phyloP scores from a whole-genome alignment of 129 eudicot genomes.

The Flaveria bidentis region DNA sequence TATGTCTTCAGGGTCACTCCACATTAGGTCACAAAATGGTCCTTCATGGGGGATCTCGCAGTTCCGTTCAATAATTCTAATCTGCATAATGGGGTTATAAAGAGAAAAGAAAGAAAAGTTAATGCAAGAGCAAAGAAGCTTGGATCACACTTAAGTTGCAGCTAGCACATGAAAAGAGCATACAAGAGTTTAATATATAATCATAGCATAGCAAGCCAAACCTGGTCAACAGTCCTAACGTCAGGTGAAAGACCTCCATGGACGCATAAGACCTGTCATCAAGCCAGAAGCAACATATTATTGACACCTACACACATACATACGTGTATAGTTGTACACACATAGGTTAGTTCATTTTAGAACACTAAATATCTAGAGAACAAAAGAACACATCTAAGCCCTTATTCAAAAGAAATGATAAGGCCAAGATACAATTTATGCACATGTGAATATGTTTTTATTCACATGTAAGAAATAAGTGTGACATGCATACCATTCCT shows the following conservation, averaged over 20 bases:
- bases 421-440: not conserved
- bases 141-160: not conserved
- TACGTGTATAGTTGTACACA: not conserved
- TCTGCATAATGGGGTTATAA: conserved; percentile 42
- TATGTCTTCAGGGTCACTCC: conserved; percentile 99
- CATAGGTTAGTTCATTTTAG: not conserved
- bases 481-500: not conserved
- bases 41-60: conserved; percentile 99
- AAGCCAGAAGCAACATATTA: conserved; percentile 8
- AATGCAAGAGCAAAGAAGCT: not conserved
- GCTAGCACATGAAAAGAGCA: conserved; percentile 16
- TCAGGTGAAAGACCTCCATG: conserved; percentile 99
- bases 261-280: conserved; percentile 80
- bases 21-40: conserved; percentile 96
- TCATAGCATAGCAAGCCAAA: conserved; percentile 33
- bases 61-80: conserved; percentile 85
- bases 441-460: not conserved
- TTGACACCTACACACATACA: not conserved
- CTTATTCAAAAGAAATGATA: not conserved
- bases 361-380: not conserved
- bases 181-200: not conserved
- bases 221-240: conserved; percentile 94
- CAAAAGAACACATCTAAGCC: not conserved
- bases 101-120: not conserved
- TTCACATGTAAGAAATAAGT: not conserved